These are phyloP conservation scores for Brachypodium distachyon DNA, from an alignment of 202 grass and related monocot species.

Conservation along the genomic window DNA sequence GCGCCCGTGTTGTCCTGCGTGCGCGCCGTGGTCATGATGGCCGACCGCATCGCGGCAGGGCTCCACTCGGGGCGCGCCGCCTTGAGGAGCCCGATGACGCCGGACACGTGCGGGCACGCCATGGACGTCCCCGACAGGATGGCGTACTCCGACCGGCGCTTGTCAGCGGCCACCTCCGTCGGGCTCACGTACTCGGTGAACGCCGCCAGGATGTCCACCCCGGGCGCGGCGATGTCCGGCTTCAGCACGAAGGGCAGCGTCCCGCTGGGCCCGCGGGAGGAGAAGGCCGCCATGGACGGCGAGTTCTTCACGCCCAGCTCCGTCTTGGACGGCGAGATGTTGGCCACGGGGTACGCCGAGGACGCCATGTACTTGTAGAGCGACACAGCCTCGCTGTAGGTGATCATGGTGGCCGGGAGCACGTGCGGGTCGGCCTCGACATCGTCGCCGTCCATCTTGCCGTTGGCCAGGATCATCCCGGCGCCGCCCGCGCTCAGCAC, in stretches of 20 bases:
- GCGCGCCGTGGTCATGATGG: slow-evolving; percentile 63
- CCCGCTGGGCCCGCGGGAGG: slow-evolving; percentile 57
- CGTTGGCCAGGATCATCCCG: slow-evolving; percentile 65
- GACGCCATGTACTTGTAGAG: slow-evolving; percentile 44
- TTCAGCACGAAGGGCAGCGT: slow-evolving; percentile 51
- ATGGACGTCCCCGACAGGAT: slow-evolving; percentile 77
- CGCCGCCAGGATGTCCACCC: slow-evolving; percentile 56
- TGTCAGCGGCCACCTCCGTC: slow-evolving; percentile 5
- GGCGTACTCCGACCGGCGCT: slow-evolving; percentile 33
- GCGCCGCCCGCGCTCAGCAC: slow-evolving; percentile 40
- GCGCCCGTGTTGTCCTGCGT: slow-evolving; percentile 39
- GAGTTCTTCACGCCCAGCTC: slow-evolving; percentile 47
- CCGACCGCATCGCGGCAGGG: slow-evolving; percentile 46
- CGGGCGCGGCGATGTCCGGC: slow-evolving; percentile 59
- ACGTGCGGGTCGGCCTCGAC: slow-evolving; percentile 56
- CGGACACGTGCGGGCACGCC: slow-evolving; percentile 63
- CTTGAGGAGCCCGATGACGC: slow-evolving; percentile 37
- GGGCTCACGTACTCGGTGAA: slow-evolving; percentile 36
- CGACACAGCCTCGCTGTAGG: slow-evolving; percentile 35
- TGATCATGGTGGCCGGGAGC: slow-evolving; percentile 72
- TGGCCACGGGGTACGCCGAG: slow-evolving; percentile 19
- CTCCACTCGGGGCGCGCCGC: slow-evolving; percentile 49
- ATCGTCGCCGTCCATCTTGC: slow-evolving; percentile 23
- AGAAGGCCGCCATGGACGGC: slow-evolving; percentile 52
- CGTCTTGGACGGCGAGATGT: slow-evolving; percentile 44